These are phyloP conservation scores for Spiraea crenata DNA, from an alignment of 331 rosid genomes.

Conservation along the genomic window DNA sequence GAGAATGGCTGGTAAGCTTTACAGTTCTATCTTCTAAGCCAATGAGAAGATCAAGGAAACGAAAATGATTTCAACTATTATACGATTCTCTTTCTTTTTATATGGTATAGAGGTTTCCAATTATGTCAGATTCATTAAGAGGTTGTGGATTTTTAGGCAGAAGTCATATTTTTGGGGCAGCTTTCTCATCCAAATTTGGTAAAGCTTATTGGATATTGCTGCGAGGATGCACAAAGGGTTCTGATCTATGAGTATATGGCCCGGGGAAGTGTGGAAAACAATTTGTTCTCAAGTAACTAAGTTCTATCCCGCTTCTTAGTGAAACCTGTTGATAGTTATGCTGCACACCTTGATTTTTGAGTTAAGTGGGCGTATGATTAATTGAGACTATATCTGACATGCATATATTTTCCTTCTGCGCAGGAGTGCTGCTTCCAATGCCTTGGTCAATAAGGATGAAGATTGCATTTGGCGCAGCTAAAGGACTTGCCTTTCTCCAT, in stretches of 20 bases:
- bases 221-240: constrained; percentile 91
- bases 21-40: constrained; percentile 13
- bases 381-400: constrained; percentile 5
- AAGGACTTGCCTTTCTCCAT: constrained; percentile 98
- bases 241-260: constrained; percentile 90
- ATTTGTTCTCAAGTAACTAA: constrained; percentile 69
- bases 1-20: constrained; percentile 97
- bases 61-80: constrained; percentile 7
- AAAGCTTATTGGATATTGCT: constrained; percentile 90
- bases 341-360: background rate
- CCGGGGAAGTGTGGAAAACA: constrained; percentile 92
- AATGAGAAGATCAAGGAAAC: background rate
- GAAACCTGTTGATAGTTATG: background rate
- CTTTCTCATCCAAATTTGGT: constrained; percentile 98
- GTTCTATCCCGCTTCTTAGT: constrained; percentile 19
- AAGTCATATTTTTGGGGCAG: constrained; percentile 98
- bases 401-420: constrained; percentile 12
- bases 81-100: background rate
- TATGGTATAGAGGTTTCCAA: background rate
- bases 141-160: constrained; percentile 73
- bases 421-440: constrained; percentile 90
- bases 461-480: constrained; percentile 92
- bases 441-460: constrained; percentile 98
- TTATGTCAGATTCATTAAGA: constrained; percentile 20
- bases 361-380: background rate